Conservation (phyloP, 1,284 basidiomycete species). For the Ustilago sp. region DNA sequence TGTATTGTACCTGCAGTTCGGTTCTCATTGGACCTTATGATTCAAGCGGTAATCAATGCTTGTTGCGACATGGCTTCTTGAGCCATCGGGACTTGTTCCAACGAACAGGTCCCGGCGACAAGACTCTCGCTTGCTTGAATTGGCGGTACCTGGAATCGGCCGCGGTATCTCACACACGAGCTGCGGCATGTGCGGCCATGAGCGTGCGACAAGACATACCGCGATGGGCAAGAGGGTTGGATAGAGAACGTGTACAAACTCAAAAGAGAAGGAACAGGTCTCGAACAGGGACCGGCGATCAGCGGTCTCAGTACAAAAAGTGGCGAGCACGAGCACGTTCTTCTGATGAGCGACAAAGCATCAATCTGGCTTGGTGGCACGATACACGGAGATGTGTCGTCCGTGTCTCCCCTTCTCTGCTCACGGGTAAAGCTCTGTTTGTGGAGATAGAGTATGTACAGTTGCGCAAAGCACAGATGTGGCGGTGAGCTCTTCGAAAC, state of each 20-base stretch:
- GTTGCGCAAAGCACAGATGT: no score
- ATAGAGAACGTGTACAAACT: conserved; percentile 28
- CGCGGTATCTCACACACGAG: conserved; percentile 14
- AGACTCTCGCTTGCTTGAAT: conserved; percentile 12
- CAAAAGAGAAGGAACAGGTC: background rate
- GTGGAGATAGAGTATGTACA: background rate
- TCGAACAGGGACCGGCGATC: background rate
- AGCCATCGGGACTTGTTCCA: background rate
- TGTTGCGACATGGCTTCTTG: background rate
- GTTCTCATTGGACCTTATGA: background rate
- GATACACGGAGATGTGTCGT: conserved; percentile 5
- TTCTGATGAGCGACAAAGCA: background rate
- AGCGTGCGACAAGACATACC: conserved; percentile 17
- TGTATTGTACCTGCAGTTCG: background rate
- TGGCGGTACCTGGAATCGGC: conserved; percentile 21
- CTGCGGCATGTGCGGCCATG: conserved; percentile 22
- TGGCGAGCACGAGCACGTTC: conserved; percentile 5
- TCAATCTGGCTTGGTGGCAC: conserved; percentile 13
- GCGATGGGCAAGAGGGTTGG: background rate
- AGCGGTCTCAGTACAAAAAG: background rate
- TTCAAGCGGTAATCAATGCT: background rate
- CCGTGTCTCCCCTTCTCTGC: background rate
- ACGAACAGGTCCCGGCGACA: conserved; percentile 3
- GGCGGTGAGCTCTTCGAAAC: background rate
- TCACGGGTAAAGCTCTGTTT: background rate